Base-by-base conservation (phyloP, 306 rosid genomes). In the Arachis hypogaea region DNA sequence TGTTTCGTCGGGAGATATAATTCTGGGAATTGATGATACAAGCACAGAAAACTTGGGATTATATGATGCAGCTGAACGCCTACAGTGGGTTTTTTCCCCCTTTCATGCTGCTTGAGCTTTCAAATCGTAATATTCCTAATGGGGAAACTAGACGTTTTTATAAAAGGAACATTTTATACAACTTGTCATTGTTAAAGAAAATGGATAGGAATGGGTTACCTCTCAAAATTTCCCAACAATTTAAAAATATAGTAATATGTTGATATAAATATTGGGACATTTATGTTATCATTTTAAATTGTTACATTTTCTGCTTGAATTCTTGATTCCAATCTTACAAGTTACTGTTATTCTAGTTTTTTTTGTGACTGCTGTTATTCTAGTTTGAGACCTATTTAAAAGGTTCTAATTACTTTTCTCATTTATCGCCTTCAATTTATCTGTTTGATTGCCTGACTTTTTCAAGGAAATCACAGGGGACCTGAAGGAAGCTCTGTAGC, bases 51-150 rank as follows among this genome's bases (percentile, higher is more conserved):
- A 84, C 43, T 85, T 92, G 96, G 91, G 95, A 44, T 81, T 94
- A 75, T 94, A 94, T 77, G 97, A 89, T 73, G 99, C 99, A 47
- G 99, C 99, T 62, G 97, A 92, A 61, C 90, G 83, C 69, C 84
- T 94, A 81, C 97, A 94, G 99, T 94, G 63, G 79, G 95, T 85
- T 84, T 88, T 81, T 77, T 82, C 59, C 81, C 65, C 65, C 66
- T 58, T 68, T 9, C 68, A 66, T 71, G 22, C 75, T 44, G 44
- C 50, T 22, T 57, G 58, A 66, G 65, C 68, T 76, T 80, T 77
- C 63, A 73, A 61, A 66, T 68, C 33, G 36, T 40, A 29, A 70
- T 60, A 16, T 75, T 63, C n/a, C 57, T 59, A 11, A 59, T 47
- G 52, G 45, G 58, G 50, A 59, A 72, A 18, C 64, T 61, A 16